Evolutionary conservation across 2,329 filamentous ascomycete species (phyloP).

Genomic region (Lizonia empirigonia): DNA sequence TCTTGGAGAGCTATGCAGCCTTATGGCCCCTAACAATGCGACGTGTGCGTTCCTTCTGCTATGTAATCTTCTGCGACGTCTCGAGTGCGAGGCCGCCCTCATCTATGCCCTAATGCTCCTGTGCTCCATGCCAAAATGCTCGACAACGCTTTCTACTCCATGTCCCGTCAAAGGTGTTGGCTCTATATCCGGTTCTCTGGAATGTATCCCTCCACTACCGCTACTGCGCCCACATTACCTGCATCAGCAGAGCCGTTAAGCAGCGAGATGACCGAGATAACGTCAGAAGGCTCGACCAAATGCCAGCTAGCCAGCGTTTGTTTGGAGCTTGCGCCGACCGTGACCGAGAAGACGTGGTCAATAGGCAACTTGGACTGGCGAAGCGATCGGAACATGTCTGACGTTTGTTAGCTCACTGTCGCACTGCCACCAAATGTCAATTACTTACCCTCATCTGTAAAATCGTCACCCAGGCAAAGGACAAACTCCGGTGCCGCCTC

Average conservation of each 20-base stretch:
- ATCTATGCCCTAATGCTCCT: constrained; percentile 20
- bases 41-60: constrained; percentile 1
- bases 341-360: constrained; percentile 84
- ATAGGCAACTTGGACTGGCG: constrained; percentile 60
- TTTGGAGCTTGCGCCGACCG: constrained; percentile 89
- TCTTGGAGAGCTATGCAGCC: not conserved
- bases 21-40: not conserved
- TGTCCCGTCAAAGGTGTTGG: constrained; percentile 6
- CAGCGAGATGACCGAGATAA: constrained; percentile 69
- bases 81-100: constrained; percentile 3
- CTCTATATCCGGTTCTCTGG: constrained; percentile 41
- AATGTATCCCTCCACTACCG: constrained; percentile 48
- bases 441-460: constrained; percentile 86
- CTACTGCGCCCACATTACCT: constrained; percentile 49
- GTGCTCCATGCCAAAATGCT: constrained; percentile 29
- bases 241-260: constrained; percentile 58
- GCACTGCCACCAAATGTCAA: not conserved
- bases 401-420: constrained; percentile 13
- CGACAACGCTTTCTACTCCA: constrained; percentile 8
- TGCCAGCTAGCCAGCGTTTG: constrained; percentile 91
- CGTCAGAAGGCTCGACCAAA: constrained; percentile 83
- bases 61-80: constrained; percentile 2
- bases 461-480: constrained; percentile 91
- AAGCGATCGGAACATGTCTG: constrained; percentile 84
- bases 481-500: constrained; percentile 77